A percentile compares a stretch with the other conserved stretches of the same genome.
Conservation (phyloP, 768 basidiomycete genomes). For the Lepiota brunneoincarnata region DNA sequence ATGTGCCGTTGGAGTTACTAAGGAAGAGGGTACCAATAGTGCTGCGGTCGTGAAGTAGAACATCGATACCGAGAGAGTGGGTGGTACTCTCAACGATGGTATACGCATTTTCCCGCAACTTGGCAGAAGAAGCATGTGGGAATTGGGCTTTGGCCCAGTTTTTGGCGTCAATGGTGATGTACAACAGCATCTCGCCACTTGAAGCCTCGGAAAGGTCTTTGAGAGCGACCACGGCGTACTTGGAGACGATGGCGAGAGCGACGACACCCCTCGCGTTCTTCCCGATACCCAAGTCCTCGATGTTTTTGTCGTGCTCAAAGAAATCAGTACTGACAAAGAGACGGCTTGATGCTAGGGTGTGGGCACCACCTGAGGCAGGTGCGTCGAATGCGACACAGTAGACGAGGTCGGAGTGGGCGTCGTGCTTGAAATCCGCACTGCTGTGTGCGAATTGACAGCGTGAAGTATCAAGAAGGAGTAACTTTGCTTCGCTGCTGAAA, state of each 20-base stretch:
- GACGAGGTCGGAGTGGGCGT: constrained; percentile 71
- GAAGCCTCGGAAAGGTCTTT: constrained; percentile 58
- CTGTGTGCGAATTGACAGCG: constrained; percentile 90
- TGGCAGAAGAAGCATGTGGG: constrained; percentile 82
- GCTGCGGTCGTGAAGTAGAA: constrained; percentile 67
- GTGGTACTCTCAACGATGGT: constrained; percentile 94
- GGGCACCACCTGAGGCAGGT: constrained; percentile 41
- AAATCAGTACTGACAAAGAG: constrained; percentile 87
- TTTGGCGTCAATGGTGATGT: constrained; percentile 80
- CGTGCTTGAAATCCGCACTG: constrained; percentile 76
- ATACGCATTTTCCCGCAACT: constrained; percentile 87
- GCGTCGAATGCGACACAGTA: constrained; percentile 90
- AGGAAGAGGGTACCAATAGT: constrained; percentile 90
- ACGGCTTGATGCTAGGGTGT: constrained; percentile 58
- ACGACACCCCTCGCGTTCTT: constrained; percentile 87
- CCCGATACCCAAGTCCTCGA: constrained; percentile 85
- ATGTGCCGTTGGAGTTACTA: constrained; percentile 94
- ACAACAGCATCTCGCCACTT: constrained; percentile 76
- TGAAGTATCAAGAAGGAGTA: constrained; percentile 68
- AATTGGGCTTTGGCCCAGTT: constrained; percentile 89
- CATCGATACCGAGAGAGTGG: constrained; percentile 93
- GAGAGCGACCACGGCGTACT: constrained; percentile 89
- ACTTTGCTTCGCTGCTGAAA: constrained; percentile 58
- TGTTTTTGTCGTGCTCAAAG: constrained; percentile 58
- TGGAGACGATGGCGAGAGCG: constrained; percentile 89